Base-by-base conservation (phyloP, 2,329 filamentous ascomycete genomes). In the Colletotrichum tamarilloi region DNA sequence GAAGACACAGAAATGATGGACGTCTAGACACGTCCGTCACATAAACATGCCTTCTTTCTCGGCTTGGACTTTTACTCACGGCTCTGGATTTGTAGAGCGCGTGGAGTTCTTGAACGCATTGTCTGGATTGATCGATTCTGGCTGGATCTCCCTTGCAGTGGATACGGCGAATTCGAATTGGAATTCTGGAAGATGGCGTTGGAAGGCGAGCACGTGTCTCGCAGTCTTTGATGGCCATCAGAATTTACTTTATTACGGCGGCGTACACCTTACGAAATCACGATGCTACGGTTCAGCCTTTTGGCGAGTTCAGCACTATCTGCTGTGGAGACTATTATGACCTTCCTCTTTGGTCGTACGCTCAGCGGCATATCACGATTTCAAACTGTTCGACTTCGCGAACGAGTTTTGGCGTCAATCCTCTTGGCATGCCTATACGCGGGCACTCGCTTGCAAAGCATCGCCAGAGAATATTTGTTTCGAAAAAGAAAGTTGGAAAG, bases 1-100 rank as follows among this genome's bases (percentile, higher is more conserved):
- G 71, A 67, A 49, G 24, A 69, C 56, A 60, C 88, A 5, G 89
- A 90, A 79, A 91, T 91, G 89, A 90, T 84, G 19, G 89, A 90
- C 76, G 88, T 88, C 66, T 91, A 83, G 82, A 74, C 28, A 24
- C 66, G 62, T 66, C 49, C 77, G 42, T n/a, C 76, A 72, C 78
- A 75, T 70, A 62, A 26, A 52, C 11, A 49, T 63, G 67, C 66
- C 62, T 35, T 46, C 26, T n/a, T 53, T 8, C 46, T 53, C 62
- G 66, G 64, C 62, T 46, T 38, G 16, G 42, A 38, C 75, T 71
- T 77, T 49, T 75, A 72, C 76, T 78, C 77, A 78, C 72, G 74
- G 78, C 78, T 76, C 81, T 82, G 81, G 78, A 82, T 81, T 81
- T 67, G 74, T 66, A 77, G 75, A 75, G 75, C 57, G 49, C 59